Evolutionary conservation across 306 rosid species (phyloP), one percentile per base, ranked within the genome.

Genomic region (Rosa persica): DNA sequence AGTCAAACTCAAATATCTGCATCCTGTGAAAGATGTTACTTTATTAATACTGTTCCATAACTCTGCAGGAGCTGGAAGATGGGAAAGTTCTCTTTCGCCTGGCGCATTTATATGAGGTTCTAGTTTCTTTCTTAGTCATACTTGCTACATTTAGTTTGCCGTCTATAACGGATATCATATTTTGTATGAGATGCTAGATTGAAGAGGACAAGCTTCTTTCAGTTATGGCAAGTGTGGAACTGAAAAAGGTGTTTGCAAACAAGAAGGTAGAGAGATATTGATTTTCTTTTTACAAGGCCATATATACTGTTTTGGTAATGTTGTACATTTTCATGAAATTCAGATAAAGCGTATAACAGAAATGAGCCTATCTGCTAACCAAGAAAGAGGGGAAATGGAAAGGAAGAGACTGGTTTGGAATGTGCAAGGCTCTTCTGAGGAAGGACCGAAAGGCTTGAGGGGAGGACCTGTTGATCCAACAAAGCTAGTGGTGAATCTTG

Each of bases 31-130:
- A 46, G 49, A 46, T 11, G 3, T 46, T 46, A 46, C 49, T 46
- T 46, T 12, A 46, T 46, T 46, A 46, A 10, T 12, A 42, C 6
- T 70, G 39, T 75, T 19, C 55, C 62, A 30, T 42, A 81, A 51
- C 70, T 72, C 68, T 84, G 62, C 81, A 92, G 97, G 97, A 86
- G 82, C 83, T 89, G 70, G 89, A 85, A 30, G 80, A 79, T 70
- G 92, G 85, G 58, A 80, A 87, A 78, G 85, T 92, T 82, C 91
- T 92, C 54, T 87, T 92, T 76, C 87, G 97, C 23, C 58, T 90
- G 55, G 97, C 97, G 5, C 96, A 92, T 73, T 80, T 92, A 74
- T 92, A 85, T 3, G 96, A 93, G 90, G 97, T 92, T 67, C 69
- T 72, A 67, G 71, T 58, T 79, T 64, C 47, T 51, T 60, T 19